phyloP scores from a whole-genome alignment of 2,329 filamentous ascomycete genomes.

The Mollisia scopiformis region DNA sequence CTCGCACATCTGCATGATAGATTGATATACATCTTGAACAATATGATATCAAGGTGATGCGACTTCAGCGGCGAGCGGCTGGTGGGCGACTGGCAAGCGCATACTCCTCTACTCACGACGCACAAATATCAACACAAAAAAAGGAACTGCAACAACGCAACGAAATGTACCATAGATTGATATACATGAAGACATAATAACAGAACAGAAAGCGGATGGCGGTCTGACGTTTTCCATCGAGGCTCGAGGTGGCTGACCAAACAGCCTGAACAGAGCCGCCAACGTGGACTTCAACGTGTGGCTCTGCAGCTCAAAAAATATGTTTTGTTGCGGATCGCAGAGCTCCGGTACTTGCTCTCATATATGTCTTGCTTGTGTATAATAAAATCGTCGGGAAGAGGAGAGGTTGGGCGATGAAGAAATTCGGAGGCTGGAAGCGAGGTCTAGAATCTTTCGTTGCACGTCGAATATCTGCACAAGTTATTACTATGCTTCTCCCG shows the following conservation, averaged over 20 bases:
- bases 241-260: neutral
- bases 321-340: neutral
- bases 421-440: neutral
- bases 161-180: neutral
- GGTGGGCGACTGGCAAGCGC: too few relatives aligned
- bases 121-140: too few relatives aligned
- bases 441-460: neutral
- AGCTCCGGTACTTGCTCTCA: neutral
- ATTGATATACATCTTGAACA: neutral
- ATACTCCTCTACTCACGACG: too few relatives aligned
- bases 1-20: neutral
- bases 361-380: neutral
- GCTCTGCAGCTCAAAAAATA: neutral
- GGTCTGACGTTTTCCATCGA: neutral
- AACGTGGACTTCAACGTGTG: neutral
- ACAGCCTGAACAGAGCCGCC: neutral
- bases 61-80: too few relatives aligned
- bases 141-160: too few relatives aligned
- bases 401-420: neutral
- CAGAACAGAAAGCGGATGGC: neutral
- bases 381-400: neutral
- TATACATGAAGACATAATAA: neutral
- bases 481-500: neutral
- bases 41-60: neutral
- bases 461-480: neutral